phyloP scores from a whole-genome alignment of 2,329 filamentous ascomycete species.

The Ophiostoma pallidulum region DNA sequence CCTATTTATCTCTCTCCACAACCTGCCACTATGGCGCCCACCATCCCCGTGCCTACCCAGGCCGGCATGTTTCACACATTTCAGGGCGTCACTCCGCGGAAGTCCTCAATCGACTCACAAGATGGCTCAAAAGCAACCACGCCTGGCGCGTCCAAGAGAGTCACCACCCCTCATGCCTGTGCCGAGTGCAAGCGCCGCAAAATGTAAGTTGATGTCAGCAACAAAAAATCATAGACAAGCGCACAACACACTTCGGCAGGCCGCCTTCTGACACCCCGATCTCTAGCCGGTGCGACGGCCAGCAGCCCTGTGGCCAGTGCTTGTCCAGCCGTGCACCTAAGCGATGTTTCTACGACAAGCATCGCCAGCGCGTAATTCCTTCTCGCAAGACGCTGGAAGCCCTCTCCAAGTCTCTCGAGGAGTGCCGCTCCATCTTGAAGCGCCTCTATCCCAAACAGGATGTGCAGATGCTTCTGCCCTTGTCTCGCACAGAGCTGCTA shows the following conservation, averaged over 20 bases:
- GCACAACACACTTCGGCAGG: too few species aligned
- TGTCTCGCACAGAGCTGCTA: constrained; percentile 52
- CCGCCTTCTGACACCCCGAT: too few species aligned
- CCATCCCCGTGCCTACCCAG: constrained; percentile 37
- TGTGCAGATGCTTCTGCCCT: constrained; percentile 38
- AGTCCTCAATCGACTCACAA: constrained; percentile 34
- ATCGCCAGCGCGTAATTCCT: constrained; percentile 64
- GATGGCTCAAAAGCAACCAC: constrained; percentile 32
- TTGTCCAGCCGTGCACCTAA: constrained; percentile 73
- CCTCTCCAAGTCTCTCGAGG: constrained; percentile 54
- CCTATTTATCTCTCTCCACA: constrained; percentile 3
- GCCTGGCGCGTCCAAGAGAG: constrained; percentile 34
- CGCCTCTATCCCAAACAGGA: constrained; percentile 52
- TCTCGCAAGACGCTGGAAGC: constrained; percentile 65
- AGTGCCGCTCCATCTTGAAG: constrained; percentile 54
- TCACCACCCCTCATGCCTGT: constrained; percentile 55
- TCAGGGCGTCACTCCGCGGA: constrained; percentile 43
- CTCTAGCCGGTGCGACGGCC: constrained; percentile 61
- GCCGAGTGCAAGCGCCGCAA: constrained; percentile 72
- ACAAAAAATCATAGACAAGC: neutral
- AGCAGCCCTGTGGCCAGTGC: constrained; percentile 74
- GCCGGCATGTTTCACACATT: constrained; percentile 46
- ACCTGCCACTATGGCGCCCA: constrained; percentile 31
- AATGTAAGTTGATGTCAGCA: constrained; percentile 40
- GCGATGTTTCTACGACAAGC: constrained; percentile 72